phyloP scores from a whole-genome alignment of 345 rosid species.

The Hibiscus trionum region DNA sequence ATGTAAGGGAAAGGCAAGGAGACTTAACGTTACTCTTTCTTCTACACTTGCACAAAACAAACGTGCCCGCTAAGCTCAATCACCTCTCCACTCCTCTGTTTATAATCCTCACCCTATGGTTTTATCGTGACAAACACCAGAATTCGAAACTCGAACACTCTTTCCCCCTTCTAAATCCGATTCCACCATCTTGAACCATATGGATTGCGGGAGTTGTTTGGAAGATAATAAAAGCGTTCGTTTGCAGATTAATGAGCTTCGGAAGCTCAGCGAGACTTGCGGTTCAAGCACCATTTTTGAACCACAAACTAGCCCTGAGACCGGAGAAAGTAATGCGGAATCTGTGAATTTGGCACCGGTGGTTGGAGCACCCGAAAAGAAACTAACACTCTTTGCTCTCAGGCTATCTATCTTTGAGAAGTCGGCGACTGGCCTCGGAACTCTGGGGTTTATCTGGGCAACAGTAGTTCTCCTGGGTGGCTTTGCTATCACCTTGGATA shows the following conservation, averaged over 20 bases:
- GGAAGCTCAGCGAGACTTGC: constrained; percentile 33
- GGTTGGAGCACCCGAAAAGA: constrained; percentile 60
- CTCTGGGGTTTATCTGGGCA: constrained; percentile 92
- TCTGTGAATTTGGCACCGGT: constrained; percentile 12
- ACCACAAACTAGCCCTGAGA: constrained; percentile 30
- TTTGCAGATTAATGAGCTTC: constrained; percentile 40
- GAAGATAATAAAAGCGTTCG: constrained; percentile 45
- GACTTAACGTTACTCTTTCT: constrained; percentile 37
- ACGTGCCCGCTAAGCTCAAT: constrained; percentile 38
- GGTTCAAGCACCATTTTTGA: constrained; percentile 53
- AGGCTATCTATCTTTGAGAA: constrained; percentile 77
- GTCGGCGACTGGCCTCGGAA: constrained; percentile 72
- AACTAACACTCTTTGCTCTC: constrained; percentile 81
- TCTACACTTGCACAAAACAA: constrained; percentile 32
- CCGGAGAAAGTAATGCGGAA: too few relatives aligned
- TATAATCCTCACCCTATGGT: background rate
- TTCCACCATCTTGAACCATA: too few relatives aligned
- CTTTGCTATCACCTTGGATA: constrained; percentile 73
- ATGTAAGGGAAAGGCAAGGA: constrained; percentile 18
- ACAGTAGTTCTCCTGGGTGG: constrained; percentile 92
- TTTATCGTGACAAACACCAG: background rate
- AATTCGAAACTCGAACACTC: background rate
- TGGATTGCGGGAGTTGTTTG: too few relatives aligned
- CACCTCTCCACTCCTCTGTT: background rate
- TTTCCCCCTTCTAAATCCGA: too few relatives aligned